Percentiles rank a stretch among this genome's conserved stretches.
phyloP scores from a whole-genome alignment of 2,329 filamentous ascomycete genomes.

The Cyphellophora europaea region DNA sequence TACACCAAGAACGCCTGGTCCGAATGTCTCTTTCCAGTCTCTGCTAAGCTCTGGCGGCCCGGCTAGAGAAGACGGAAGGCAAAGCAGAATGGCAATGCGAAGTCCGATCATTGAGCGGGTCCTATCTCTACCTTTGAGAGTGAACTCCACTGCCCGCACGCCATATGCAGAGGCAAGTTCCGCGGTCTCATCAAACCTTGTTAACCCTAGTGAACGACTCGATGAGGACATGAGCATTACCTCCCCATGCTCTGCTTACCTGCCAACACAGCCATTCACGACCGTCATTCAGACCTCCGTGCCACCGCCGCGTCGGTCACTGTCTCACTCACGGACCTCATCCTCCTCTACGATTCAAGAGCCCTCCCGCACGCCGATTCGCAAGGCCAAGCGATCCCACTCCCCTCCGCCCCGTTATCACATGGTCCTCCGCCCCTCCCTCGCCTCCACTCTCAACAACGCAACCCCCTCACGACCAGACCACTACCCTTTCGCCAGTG shows the following conservation, averaged over 20 bases:
- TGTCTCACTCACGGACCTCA: constrained; percentile 3
- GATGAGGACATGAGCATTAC: not conserved
- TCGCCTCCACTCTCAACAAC: constrained; percentile 4
- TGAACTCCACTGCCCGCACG: constrained; percentile 8
- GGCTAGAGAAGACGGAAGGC: constrained; percentile 8
- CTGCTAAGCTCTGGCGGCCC: not conserved
- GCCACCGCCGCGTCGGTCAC: constrained; percentile 1
- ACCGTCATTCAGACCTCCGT: not conserved
- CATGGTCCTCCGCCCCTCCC: not conserved
- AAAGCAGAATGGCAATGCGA: constrained; percentile 11
- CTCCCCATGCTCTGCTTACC: not conserved
- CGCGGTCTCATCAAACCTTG: constrained; percentile 2
- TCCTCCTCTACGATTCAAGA: no score
- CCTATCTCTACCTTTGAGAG: constrained; percentile 11
- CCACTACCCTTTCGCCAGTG: constrained; percentile 1
- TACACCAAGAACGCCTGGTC: not conserved
- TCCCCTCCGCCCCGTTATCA: not conserved
- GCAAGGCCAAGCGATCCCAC: constrained; percentile 7
- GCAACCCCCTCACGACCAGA: constrained; percentile 3
- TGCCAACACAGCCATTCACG: not conserved
- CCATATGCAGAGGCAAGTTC: not conserved
- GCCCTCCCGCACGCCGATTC: no score
- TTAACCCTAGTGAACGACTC: no score
- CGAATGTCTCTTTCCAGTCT: not conserved
- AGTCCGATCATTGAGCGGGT: constrained; percentile 6